Base-by-base conservation (phyloP, 331 rosid species). In the Erythrophleum ivorense region DNA sequence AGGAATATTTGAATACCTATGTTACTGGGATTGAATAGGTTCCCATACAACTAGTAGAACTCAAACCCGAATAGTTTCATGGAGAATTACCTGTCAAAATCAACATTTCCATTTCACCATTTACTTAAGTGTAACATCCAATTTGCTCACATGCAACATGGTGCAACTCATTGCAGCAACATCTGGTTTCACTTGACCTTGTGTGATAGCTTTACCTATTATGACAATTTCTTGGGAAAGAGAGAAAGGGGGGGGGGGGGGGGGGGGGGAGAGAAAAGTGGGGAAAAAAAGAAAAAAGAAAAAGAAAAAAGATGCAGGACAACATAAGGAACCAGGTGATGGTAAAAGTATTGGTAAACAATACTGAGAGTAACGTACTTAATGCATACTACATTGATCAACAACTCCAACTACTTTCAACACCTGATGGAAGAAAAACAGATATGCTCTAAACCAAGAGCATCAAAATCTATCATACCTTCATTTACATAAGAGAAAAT, bases 151-250 rank as follows among this genome's bases (percentile, higher is more conserved):
- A 86, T 82, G 82, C 88, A 88, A 85, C 89, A 87, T 78, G 97
- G 84, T 79, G 94, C 83, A 87, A 88, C 79, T 88, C 92, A 88
- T 91, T 86, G 89, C 92, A 79, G 97, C 97, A 88, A 90, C 94
- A 63, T 85, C 92, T 86, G 81, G 87, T 90, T 85, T 93, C 94
- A 85, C 89, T 81, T 71, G 90, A 86, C 83, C 90, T 85, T 87
- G 87, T 85, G 83, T 77, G 64, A 88, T 86, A 84, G 91, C 94
- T 82, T 92, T 86, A 85, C 97, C 99, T 88, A 91, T 87, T 94
- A 89, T 80, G 85, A 81, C 84, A 82, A 80, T 71, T 82, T 78
- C 88, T 86, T 80, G 83, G 85, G 84, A 80, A 67, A 59, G 5
- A 60, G 19, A 60, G 31, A 21, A 3, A 6, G 3, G 33, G 2